Evolutionary conservation across 805 yeast species (phyloP), one percentile per base, ranked within the genome.

Genomic region (Kluyveromyces lactis): DNA sequence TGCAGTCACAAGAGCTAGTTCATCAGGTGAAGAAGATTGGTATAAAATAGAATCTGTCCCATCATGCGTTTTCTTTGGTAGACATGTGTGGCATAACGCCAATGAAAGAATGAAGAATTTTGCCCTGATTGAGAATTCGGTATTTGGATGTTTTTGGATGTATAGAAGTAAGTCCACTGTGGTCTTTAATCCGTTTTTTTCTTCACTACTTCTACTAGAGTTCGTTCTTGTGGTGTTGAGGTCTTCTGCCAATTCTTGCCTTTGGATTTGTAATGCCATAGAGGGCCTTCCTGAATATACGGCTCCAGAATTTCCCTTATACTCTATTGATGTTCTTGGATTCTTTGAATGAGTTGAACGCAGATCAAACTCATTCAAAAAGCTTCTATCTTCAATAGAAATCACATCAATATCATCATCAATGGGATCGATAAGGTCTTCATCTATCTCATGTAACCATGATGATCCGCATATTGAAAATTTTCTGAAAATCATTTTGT

Each of bases 11-110:
- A 92, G 65, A 0, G 99, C 98, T 36, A 89, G 63, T 58, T 92
- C 99, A 62, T 92, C 99, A 0, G 98, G 99, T 0, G 97, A 89
- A 0, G 97, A 79, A 0, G 97, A 86, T 56, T 90, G 97, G 52
- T 92, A 92, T 41, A 77, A 79, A 18, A 87, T 74, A 17, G 69
- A 66, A 17, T 69, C 77, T 31, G 66, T 73, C 2, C 51, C 60
- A 16, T 52, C 51, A 16, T 31, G 42, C 1, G 56, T 49, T 31
- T 63, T 71, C 46, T 81, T 80, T 2, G 97, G 97, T 35, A 86
- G 64, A 56, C 97, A 90, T 0, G 92, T 73, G 55, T 89, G 95
- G 52, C 98, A 92, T 33, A 92, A 64, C 0, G 97, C 92, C 38
- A 92, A 66, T 2, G 87, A 72, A 32, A 92, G 62, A 38, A 92